Evolutionary conservation across 75 land plant genomes (phyloP).

Genomic region (Sequoiadendron giganteum): DNA sequence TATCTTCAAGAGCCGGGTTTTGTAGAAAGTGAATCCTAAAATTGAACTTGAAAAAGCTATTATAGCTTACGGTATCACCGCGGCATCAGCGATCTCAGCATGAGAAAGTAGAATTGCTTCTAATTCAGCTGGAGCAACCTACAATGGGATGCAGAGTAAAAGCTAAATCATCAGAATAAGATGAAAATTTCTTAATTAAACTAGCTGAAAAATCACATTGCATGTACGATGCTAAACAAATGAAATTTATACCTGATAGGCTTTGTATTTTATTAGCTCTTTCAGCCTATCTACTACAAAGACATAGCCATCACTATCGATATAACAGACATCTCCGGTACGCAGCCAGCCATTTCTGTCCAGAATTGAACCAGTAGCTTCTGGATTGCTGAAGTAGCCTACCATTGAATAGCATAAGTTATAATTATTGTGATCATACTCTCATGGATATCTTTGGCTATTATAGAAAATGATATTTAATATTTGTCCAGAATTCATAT

Average conservation of each 20-base stretch:
- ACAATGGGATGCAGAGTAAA: neutral
- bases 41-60: neutral
- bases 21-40: neutral
- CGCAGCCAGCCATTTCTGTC: constrained; percentile 73
- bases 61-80: constrained; percentile 70
- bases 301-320: constrained; percentile 70
- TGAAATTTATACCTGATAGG: constrained; percentile 56
- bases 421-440: neutral
- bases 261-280: constrained; percentile 95
- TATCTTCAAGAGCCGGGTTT: neutral
- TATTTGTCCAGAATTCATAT: neutral
- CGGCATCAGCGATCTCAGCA: constrained; percentile 55
- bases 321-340: constrained; percentile 79
- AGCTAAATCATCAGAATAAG: neutral
- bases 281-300: constrained; percentile 86
- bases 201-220: neutral
- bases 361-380: constrained; percentile 62
- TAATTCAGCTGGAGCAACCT: constrained; percentile 80
- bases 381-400: constrained; percentile 73
- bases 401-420: neutral
- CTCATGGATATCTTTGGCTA: neutral
- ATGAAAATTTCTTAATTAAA: neutral
- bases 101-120: constrained; percentile 70
- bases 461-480: neutral
- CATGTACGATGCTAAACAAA: neutral